Base-by-base conservation (phyloP, 1,284 basidiomycete species). In the Hypsizygus ulmarius region DNA sequence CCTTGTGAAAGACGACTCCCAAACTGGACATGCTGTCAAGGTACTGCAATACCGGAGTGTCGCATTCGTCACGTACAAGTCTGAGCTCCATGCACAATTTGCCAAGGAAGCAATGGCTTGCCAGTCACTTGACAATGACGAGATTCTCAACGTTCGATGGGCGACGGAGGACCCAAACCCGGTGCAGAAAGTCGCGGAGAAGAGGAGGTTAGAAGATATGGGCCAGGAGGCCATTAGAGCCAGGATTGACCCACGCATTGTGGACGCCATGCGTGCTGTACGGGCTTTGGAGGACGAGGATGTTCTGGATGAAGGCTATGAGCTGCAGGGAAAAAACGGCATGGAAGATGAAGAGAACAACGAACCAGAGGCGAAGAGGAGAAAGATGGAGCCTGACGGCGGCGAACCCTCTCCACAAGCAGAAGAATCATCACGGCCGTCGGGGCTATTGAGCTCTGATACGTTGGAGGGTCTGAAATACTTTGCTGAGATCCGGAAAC, bases 81-180 rank as follows among this genome's bases (percentile, higher is more conserved):
- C 81, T 35, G 96, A 99, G 64, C 62, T 87, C 47, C 74, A 84
- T 56, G 97, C 93, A 0, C 93, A 97, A 63, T 99, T 99, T 64
- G 97, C 96, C 12, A 98, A 98, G 65, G 97, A 99, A 69, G 84
- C 97, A 0, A 99, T 99, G 97, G 92, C 94, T 36, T 94, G 95
- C 68, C 97, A 99, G 69, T 96, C 93, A 18, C 76, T 99, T 56
- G 96, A 99, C 67, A 92, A 95, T 61, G 92, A 97, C 66, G 97
- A 99, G 67, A 93, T 98, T 56, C 79, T 99, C 55, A 99, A 99
- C 67, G 93, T 97, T 37, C 85, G 94, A 45, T 97, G 94, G 94
- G 94, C 94, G 36, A 97, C 94, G 0, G 94, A 96, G 65, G 94
- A 97, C 64, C 94, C 94, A 1, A 97, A 97, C 65, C 94, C 94